Evolutionary conservation across 495 filamentous ascomycete genomes (phyloP), one percentile per base, ranked within the genome.

Genomic region (Friedmanniomyces simplex): DNA sequence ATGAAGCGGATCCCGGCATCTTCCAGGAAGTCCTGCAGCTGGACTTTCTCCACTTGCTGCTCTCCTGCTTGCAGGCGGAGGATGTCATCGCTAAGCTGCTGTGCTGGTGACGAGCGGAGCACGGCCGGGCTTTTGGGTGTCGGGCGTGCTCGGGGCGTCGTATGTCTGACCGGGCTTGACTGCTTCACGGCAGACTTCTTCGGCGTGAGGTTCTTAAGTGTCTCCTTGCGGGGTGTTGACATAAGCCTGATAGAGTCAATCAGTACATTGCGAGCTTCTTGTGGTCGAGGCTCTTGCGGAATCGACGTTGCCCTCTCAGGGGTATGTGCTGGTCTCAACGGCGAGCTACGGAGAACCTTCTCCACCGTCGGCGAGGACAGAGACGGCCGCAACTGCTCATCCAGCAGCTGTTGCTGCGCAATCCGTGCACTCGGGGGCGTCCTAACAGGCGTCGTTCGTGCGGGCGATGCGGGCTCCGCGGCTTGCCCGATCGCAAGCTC

Each of bases 1-100:
- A 98, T 95, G 72, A 98, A 98, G 39, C 90, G 87, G 63, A 98
- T 95, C 57, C 84, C 88, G 5, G 93, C 96, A 80, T 96, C 82
- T 63, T 96, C 87, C 46, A 98, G 72, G 71, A 98, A 98, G 37
- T 95, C 85, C 64, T 95, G 87, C 1, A 98, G 75, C 50, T 90
- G 84, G 25, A 98, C 90, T 14, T 82, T 80, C 55, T 88, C 84
- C 3, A 66, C 61, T 43, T 62, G 54, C 11, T 65, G 47, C 18
- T 46, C 57, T 14, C 43, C 46, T 11, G 52, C 21, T 30, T 36
- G 20, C 6, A 46, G 1, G 2, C 26, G 34, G 14, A 52, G 21
- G 0, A 60, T n/a, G 24, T 60, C 63, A 20, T 54, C 43, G 25
- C 45, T 50, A 21, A 64, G 50, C 24, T 60, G 57, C n/a, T 28